Base-by-base conservation (phyloP, 768 basidiomycete species). In the Boletus reticulatus region DNA sequence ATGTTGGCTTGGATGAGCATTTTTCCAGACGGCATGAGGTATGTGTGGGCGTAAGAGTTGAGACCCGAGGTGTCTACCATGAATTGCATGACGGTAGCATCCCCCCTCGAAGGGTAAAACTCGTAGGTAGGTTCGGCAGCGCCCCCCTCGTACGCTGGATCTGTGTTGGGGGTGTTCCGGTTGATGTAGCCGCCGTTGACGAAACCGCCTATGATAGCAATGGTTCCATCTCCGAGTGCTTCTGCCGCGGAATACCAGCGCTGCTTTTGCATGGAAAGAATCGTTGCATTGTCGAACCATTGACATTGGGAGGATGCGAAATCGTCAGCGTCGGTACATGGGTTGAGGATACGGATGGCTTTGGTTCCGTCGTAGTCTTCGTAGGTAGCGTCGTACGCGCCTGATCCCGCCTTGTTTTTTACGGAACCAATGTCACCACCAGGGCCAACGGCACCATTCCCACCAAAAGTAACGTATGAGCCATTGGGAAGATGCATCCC, bases 201-300 rank as follows among this genome's bases (percentile, higher is more conserved):
- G 66, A 89, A 90, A 39, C 88, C 88, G 39, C 94, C 95, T 52
- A 94, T 85, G 60, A 97, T 77, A 7, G 83, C 85, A 34, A 95
- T 73, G 5, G 80, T 79, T 37, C 95, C 95, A 67, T 97, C 87
- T 0, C 80, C 83, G 4, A 88, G 78, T 1, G 88, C 70, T 67
- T 92, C 90, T 1, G 86, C 85, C 3, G 83, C 81, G 5, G 90
- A 86, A 68, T 92, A 92, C 89, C 89, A 92, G 2, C 90, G 83
- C 57, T 76, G 72, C 50, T 76, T 80, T 62, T 87, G 81, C 84
- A 92, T 86, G 8, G 82, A 70, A 22, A 91, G 80, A 12, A 80
- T 60, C 0, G 77, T 73, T 2, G 82, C 73, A 41, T 90, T 78
- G 63, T 92, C 89, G 64, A 82, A 89, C 88, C 89, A 90, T 60